Percentiles rank a stretch among this genome's conserved stretches.
phyloP scores from a whole-genome alignment of 2,329 filamentous ascomycete genomes.

The Niveomyces coronatus region DNA sequence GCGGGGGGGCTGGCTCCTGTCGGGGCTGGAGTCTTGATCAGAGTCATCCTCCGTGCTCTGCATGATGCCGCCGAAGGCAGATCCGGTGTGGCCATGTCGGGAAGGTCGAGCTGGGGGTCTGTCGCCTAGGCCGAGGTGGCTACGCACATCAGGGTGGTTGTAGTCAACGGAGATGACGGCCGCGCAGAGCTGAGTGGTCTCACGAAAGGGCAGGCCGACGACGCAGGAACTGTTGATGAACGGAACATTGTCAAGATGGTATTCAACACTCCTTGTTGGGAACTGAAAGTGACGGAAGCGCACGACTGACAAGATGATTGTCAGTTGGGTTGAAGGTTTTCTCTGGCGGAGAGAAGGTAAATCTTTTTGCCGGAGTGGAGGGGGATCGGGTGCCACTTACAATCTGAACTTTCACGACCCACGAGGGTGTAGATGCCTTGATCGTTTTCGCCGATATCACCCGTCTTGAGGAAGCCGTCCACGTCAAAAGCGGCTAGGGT shows the following conservation, averaged over 20 bases:
- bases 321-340: neutral
- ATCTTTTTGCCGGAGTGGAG: too few species aligned
- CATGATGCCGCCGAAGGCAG: too few species aligned
- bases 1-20: too few species aligned
- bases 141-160: too few species aligned
- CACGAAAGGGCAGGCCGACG: neutral
- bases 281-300: neutral
- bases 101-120: too few species aligned
- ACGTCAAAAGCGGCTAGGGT: constrained; percentile 66
- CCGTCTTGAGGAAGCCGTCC: constrained; percentile 88
- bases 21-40: too few species aligned
- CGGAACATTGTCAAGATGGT: neutral
- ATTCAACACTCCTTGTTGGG: neutral
- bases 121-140: too few species aligned
- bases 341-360: neutral
- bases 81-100: too few species aligned
- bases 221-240: neutral
- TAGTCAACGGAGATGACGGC: too few species aligned
- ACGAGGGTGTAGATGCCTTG: constrained; percentile 12
- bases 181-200: neutral
- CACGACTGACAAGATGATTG: neutral
- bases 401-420: neutral
- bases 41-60: too few species aligned
- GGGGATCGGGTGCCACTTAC: too few species aligned
- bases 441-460: constrained; percentile 68